Conservation (phyloP, 495 filamentous ascomycete species). For the Alectoria sarmentosa region DNA sequence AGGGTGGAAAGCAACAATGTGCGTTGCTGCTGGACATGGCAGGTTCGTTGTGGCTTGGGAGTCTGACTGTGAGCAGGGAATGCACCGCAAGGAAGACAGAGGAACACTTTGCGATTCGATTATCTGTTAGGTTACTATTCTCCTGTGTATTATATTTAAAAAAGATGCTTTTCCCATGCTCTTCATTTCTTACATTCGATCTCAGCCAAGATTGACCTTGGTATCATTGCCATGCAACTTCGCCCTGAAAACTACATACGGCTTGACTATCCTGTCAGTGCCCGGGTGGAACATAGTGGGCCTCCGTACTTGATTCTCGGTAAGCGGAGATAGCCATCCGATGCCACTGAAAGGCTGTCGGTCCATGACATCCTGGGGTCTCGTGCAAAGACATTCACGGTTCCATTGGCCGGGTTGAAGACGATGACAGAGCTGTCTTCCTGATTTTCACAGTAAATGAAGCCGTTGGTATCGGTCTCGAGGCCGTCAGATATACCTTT, state of each 20-base stretch:
- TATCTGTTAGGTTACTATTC: not conserved
- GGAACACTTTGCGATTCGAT: not conserved
- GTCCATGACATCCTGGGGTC: slow-evolving; percentile 36
- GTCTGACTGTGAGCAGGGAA: not conserved
- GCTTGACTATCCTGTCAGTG: slow-evolving; percentile 29
- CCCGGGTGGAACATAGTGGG: slow-evolving; percentile 25
- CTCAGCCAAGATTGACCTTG: slow-evolving; percentile 26
- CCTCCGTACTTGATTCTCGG: slow-evolving; percentile 26
- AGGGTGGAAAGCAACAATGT: not conserved
- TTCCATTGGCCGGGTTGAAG: slow-evolving; percentile 38
- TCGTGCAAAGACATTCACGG: slow-evolving; percentile 30
- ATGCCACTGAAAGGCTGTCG: slow-evolving; percentile 28
- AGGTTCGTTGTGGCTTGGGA: not conserved
- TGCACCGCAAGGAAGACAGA: not conserved
- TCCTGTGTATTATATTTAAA: not conserved
- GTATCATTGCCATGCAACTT: slow-evolving; percentile 31
- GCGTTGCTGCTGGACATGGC: not conserved
- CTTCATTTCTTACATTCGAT: not conserved
- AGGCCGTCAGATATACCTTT: slow-evolving; percentile 35
- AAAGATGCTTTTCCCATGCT: not conserved
- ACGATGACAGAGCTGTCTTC: slow-evolving; percentile 36
- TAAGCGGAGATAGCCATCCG: slow-evolving; percentile 34
- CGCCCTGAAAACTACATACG: slow-evolving; percentile 34
- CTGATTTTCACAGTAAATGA: slow-evolving; percentile 36
- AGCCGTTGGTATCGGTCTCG: slow-evolving; percentile 35